These are phyloP conservation scores for Mycena epipterygia DNA, from an alignment of 768 basidiomycete genomes.

Conservation along the genomic window DNA sequence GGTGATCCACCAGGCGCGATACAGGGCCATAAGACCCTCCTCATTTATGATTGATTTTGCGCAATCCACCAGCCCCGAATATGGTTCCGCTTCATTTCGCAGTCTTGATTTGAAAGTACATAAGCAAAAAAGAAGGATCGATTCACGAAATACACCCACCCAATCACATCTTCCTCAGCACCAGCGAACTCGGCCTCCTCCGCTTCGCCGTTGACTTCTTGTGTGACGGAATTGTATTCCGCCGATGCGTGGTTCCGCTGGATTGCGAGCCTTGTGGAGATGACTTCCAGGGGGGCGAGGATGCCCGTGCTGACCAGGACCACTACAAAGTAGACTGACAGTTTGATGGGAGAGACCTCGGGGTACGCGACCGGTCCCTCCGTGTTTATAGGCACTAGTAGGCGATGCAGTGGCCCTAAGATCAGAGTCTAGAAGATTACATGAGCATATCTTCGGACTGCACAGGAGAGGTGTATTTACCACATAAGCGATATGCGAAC, in stretches of 20 bases:
- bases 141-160: slow-evolving; percentile 54
- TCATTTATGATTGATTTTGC: slow-evolving; percentile 82
- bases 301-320: slow-evolving; percentile 68
- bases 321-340: slow-evolving; percentile 70
- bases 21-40: slow-evolving; percentile 81
- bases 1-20: slow-evolving; percentile 91
- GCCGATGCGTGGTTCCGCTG: slow-evolving; percentile 87
- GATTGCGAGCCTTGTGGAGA: slow-evolving; percentile 82
- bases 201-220: slow-evolving; percentile 78
- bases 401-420: slow-evolving; percentile 61
- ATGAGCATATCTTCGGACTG: background rate
- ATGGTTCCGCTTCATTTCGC: slow-evolving; percentile 85
- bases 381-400: slow-evolving; percentile 58
- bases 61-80: slow-evolving; percentile 80
- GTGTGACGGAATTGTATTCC: slow-evolving; percentile 80
- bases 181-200: slow-evolving; percentile 78
- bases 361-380: slow-evolving; percentile 46
- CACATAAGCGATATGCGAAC: slow-evolving; percentile 60
- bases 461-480: slow-evolving; percentile 38
- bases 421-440: slow-evolving; percentile 41
- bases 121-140: slow-evolving; percentile 22
- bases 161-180: slow-evolving; percentile 86
- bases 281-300: slow-evolving; percentile 85
- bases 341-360: slow-evolving; percentile 63
- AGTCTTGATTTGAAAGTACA: slow-evolving; percentile 60